A percentile compares a stretch with the other conserved stretches of the same genome.
Evolutionary conservation across 2,329 filamentous ascomycete species (phyloP).

Genomic region (Colletotrichum lupini): DNA sequence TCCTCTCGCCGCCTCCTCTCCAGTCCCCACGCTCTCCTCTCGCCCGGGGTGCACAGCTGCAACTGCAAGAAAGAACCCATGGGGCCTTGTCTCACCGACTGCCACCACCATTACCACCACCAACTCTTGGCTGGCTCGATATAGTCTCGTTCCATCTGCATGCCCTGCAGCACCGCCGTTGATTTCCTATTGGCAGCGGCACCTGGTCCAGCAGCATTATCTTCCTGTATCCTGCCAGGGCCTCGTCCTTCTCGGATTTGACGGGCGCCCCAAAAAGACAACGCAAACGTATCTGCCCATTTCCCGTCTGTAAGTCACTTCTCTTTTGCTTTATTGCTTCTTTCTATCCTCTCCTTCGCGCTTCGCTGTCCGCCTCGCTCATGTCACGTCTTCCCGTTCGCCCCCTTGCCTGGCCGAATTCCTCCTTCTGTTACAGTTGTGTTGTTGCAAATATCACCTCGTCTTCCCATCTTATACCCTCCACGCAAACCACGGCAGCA

Average conservation of each 20-base stretch:
- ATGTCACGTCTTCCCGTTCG: not conserved
- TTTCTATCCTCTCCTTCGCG: not conserved
- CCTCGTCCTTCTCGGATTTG: slow-evolving; percentile 19
- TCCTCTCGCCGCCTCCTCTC: not conserved
- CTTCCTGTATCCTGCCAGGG: not conserved
- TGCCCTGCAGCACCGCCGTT: slow-evolving; percentile 20
- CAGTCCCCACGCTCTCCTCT: not conserved
- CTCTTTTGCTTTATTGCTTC: not conserved
- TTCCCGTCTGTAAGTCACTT: not conserved
- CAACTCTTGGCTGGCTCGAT: slow-evolving; percentile 15
- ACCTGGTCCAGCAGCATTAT: not conserved
- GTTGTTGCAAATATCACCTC: not conserved
- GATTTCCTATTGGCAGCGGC: slow-evolving; percentile 25
- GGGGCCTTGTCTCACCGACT: not conserved
- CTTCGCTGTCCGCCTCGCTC: not conserved
- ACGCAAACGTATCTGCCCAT: not conserved
- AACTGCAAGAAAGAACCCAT: not conserved
- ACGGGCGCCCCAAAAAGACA: slow-evolving; percentile 4
- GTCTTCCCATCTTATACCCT: not conserved
- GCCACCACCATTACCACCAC: slow-evolving; percentile 5
- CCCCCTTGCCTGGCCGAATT: not conserved
- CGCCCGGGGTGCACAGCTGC: not conserved
- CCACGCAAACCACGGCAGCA: not conserved
- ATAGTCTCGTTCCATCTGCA: slow-evolving; percentile 32
- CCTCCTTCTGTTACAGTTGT: not conserved